Conservation (phyloP, 805 yeast genomes). For the Saccharomycopsis fodiens region DNA sequence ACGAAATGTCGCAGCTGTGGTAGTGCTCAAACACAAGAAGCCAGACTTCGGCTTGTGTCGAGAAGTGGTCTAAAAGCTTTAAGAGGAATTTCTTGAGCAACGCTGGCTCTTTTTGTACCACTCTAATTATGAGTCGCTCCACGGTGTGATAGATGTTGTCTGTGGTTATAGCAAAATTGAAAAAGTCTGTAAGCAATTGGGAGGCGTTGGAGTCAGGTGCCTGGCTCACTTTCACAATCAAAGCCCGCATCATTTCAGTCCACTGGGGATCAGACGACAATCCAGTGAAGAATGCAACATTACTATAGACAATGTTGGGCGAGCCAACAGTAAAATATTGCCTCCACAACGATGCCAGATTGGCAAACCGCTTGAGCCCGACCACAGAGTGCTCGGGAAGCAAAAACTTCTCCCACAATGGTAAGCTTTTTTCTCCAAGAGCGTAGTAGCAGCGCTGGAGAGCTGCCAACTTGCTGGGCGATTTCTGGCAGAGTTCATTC, state of each 20-base stretch:
- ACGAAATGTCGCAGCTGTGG: conserved; percentile 23
- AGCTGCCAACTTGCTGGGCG: neutral
- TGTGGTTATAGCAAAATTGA: conserved; percentile 25
- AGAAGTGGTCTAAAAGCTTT: conserved; percentile 25
- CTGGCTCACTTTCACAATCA: neutral
- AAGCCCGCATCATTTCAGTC: neutral
- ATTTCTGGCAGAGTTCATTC: neutral
- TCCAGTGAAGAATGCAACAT: neutral
- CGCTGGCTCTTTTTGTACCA: conserved; percentile 26
- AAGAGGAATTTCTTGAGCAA: conserved; percentile 26
- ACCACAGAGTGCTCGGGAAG: neutral
- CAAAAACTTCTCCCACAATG: neutral
- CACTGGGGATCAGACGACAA: neutral
- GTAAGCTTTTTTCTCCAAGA: neutral
- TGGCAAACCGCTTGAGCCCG: neutral
- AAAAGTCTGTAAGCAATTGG: conserved; percentile 19
- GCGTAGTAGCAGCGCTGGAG: neutral
- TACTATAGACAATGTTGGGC: neutral
- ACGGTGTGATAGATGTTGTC: conserved; percentile 36
- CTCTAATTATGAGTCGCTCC: conserved; percentile 35
- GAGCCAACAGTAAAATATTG: neutral
- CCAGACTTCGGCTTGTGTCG: conserved; percentile 41
- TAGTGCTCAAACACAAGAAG: conserved; percentile 34
- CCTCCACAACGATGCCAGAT: neutral
- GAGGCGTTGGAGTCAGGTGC: conserved; percentile 22